phyloP scores from a whole-genome alignment of 225 moss, liverwort and hornwort species.

The Lunularia cruciata region DNA sequence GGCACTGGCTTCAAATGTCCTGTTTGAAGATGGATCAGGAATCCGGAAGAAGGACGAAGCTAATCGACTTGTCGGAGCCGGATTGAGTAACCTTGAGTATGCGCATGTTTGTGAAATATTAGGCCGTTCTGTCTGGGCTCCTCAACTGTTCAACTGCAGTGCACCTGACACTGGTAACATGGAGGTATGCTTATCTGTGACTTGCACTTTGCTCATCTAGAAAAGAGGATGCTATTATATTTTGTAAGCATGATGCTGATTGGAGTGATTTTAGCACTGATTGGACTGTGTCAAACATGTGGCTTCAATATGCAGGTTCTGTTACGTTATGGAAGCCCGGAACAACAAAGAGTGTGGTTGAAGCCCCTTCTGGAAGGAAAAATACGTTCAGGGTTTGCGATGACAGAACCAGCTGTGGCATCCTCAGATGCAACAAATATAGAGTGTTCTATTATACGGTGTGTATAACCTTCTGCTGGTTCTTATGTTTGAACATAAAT shows the following conservation, averaged over 20 bases:
- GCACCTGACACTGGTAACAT: constrained; percentile 99
- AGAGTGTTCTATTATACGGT: constrained; percentile 87
- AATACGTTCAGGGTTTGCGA: constrained; percentile 97
- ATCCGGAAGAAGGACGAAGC: constrained; percentile 50
- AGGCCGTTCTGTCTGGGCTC: constrained; percentile 94
- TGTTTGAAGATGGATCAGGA: constrained; percentile 50
- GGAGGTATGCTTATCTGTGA: constrained; percentile 59
- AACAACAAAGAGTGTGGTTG: constrained; percentile 88
- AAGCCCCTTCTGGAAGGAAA: constrained; percentile 90
- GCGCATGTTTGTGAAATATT: constrained; percentile 85
- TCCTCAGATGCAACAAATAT: constrained; percentile 99
- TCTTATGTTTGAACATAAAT: neutral
- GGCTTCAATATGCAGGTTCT: constrained; percentile 52
- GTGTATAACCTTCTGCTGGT: constrained; percentile 8
- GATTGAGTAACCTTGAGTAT: constrained; percentile 92
- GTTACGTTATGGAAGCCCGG: constrained; percentile 79
- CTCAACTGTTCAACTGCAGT: constrained; percentile 86
- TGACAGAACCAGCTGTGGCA: constrained; percentile 97
- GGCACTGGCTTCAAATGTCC: constrained; percentile 72
- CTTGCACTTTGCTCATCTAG: neutral
- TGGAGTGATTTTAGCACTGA: neutral
- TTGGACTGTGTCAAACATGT: neutral
- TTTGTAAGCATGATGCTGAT: neutral
- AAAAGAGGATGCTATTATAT: neutral
- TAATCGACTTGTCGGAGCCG: constrained; percentile 81